Base-by-base conservation (phyloP, 1,284 basidiomycete species). In the Tremellales sp. region DNA sequence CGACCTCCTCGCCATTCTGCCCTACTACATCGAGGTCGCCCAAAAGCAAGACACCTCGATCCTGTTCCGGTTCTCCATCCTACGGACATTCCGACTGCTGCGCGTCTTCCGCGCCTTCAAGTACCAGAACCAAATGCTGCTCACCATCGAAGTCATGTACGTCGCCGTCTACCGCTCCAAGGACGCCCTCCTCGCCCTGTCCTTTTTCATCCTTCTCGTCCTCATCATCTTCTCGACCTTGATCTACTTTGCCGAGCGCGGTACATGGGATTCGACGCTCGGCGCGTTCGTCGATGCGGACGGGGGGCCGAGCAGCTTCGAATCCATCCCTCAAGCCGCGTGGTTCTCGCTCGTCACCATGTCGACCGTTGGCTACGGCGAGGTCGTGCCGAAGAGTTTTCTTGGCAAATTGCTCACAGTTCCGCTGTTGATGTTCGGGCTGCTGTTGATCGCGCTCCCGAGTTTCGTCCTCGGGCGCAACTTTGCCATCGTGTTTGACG, bases 111-210 rank as follows among this genome's bases (percentile, higher is more conserved):
- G 86, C 35, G 87, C 89, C 1, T 93, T 92, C 77, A 81, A 83
- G 49, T 84, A 87, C 58, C 68, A 72, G 47, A 71, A 69, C 37
- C 63, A 69, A 50, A 70, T 91, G 56, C 77, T 90, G 14, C 73
- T 90, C 44, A 92, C 89, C 0, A 92, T 92, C 49, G 87, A 92
- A 75, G 87, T 92, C 57, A 92, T 92, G 88, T 89, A 85, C 65
- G 79, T 92, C 28, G 84, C 87, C n/a, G 83, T 91, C 33, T 78
- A 84, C 44, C 77, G 86, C 50, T 90, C 87, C 0, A 84, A 87
- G 63, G 86, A 93, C 58, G 88, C 88, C 1, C 76, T 93, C 0
- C 77, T 89, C 7, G 88, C 89, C 0, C 81, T 93, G 31, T 80
- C 81, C 2, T 93, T 92, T 71, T 92, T 93, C 70, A 85, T 92